phyloP scores from a whole-genome alignment of 1,284 basidiomycete genomes.

The Naganishia liquefaciens region DNA sequence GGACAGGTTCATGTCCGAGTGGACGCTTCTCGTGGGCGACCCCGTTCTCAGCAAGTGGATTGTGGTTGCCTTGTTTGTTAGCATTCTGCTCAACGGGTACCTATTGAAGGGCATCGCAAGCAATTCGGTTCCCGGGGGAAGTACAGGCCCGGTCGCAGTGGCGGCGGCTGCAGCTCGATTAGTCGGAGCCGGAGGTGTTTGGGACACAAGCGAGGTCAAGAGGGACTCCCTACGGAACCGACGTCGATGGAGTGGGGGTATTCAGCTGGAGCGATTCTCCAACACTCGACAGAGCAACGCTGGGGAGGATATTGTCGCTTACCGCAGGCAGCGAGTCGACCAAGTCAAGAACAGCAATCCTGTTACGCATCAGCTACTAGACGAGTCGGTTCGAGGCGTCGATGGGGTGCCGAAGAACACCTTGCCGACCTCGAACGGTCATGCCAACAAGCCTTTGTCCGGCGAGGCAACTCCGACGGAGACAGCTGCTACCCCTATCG shows the following conservation, averaged over 20 bases:
- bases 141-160: constrained; percentile 54
- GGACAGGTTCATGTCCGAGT: constrained; percentile 88
- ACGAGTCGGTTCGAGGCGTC: background rate
- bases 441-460: constrained; percentile 15
- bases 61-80: constrained; percentile 80
- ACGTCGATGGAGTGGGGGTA: constrained; percentile 39
- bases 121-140: constrained; percentile 49
- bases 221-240: constrained; percentile 36
- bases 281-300: constrained; percentile 31
- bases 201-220: constrained; percentile 40
- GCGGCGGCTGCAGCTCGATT: constrained; percentile 55
- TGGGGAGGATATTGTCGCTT: constrained; percentile 25
- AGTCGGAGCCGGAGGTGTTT: constrained; percentile 52
- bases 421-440: constrained; percentile 13
- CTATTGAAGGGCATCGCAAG: constrained; percentile 73
- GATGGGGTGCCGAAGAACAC: constrained; percentile 6
- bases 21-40: constrained; percentile 93
- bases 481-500: constrained; percentile 38
- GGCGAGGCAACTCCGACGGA: constrained; percentile 37
- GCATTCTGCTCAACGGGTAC: constrained; percentile 90
- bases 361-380: constrained; percentile 35
- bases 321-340: constrained; percentile 22
- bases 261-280: constrained; percentile 39
- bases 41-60: constrained; percentile 96
- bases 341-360: constrained; percentile 30